phyloP scores from a whole-genome alignment of 1,284 basidiomycete genomes.

The Apiotrichum veenhuisii region DNA sequence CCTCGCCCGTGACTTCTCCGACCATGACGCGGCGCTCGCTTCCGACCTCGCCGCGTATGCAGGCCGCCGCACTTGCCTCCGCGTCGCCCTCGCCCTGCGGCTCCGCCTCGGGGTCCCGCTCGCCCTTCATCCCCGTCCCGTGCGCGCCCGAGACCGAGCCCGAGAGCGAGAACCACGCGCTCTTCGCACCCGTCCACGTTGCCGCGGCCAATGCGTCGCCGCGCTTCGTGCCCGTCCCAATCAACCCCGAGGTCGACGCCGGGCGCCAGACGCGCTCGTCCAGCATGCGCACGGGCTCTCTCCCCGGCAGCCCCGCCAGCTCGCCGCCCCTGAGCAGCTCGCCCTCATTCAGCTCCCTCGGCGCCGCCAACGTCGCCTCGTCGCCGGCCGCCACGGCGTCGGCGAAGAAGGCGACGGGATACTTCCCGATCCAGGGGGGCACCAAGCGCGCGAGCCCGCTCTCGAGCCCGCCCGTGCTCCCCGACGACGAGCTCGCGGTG shows the following conservation, averaged over 20 bases:
- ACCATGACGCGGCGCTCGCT: neutral
- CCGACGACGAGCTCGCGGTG: neutral
- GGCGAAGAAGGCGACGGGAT: neutral
- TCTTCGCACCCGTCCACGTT: neutral
- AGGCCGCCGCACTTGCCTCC: neutral
- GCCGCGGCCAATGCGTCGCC: neutral
- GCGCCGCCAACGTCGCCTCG: neutral
- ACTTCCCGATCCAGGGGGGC: neutral
- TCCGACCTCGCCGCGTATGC: neutral
- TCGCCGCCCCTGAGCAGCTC: neutral
- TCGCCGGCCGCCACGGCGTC: neutral
- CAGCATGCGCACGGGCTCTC: neutral
- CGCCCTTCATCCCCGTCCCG: neutral
- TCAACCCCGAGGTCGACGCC: neutral
- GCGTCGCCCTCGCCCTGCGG: neutral
- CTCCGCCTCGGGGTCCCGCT: neutral
- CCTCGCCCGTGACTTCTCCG: neutral
- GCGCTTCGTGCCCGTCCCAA: neutral
- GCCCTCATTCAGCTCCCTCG: too few species aligned
- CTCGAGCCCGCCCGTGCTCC: neutral
- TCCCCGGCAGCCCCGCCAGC: too few species aligned
- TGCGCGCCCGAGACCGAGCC: neutral
- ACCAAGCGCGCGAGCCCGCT: neutral
- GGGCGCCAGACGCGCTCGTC: too few species aligned
- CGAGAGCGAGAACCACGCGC: neutral